A percentile compares a stretch with the other conserved stretches of the same genome.
phyloP scores from a whole-genome alignment of 106 monocot species.

The Dendrobium chrysotoxum region DNA sequence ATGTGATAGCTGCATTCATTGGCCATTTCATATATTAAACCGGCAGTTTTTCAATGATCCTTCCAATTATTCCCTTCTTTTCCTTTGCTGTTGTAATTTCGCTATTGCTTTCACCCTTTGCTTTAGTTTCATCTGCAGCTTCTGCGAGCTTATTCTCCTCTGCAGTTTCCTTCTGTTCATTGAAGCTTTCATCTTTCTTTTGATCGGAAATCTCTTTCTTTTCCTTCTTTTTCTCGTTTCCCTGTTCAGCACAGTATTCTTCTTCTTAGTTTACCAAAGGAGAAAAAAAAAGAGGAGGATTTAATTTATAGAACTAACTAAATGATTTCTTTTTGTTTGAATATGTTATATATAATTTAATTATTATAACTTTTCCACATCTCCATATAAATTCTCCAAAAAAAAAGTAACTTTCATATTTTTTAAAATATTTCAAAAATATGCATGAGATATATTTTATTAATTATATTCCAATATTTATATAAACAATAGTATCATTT shows the following conservation, averaged over 20 bases:
- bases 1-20: neutral
- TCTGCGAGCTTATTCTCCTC: neutral
- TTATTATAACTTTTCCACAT: too few species aligned
- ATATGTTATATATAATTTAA: too few species aligned
- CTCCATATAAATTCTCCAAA: too few species aligned
- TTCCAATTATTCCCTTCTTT: constrained; percentile 2
- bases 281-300: too few species aligned
- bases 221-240: neutral
- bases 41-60: neutral
- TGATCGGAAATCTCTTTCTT: neutral
- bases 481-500: too few species aligned
- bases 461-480: too few species aligned
- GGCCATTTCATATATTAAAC: neutral
- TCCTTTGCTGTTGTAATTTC: neutral
- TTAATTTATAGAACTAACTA: too few species aligned
- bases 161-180: neutral
- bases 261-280: too few species aligned
- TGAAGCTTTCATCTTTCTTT: neutral
- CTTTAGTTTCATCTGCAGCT: neutral
- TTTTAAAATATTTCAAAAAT: too few species aligned
- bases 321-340: too few species aligned
- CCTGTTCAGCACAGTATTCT: neutral
- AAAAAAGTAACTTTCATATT: too few species aligned
- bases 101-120: neutral
- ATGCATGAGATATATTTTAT: too few species aligned